A percentile compares a stretch with the other conserved stretches of the same genome.
These are phyloP conservation scores for Madurella fahalii DNA, from an alignment of 2,329 filamentous ascomycete species.

Conservation along the genomic window DNA sequence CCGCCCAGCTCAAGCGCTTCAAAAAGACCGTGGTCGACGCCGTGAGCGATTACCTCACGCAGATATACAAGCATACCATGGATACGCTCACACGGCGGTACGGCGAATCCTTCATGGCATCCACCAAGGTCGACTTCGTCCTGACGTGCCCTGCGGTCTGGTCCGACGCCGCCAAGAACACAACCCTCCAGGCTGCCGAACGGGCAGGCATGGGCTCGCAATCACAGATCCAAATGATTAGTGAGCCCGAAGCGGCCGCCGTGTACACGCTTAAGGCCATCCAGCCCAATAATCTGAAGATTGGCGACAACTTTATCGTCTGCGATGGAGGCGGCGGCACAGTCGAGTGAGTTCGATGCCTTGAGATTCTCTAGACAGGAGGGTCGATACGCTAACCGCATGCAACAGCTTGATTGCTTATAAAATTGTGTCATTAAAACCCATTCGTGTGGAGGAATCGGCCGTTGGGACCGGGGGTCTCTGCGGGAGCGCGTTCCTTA, in stretches of 20 bases:
- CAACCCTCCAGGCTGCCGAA: constrained; percentile 72
- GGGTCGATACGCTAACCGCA: constrained; percentile 14
- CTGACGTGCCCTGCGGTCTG: constrained; percentile 80
- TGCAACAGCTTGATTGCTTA: constrained; percentile 65
- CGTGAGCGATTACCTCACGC: constrained; percentile 73
- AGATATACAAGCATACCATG: constrained; percentile 74
- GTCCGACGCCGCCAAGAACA: constrained; percentile 82
- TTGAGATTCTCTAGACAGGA: too few species aligned
- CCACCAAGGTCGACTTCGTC: constrained; percentile 72
- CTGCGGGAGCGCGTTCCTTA: constrained; percentile 74
- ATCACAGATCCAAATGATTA: constrained; percentile 72
- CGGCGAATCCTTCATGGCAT: constrained; percentile 73
- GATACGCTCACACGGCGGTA: constrained; percentile 70
- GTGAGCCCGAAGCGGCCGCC: constrained; percentile 74
- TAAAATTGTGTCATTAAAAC: constrained; percentile 69
- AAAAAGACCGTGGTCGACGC: constrained; percentile 76
- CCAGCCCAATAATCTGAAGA: constrained; percentile 66
- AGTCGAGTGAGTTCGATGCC: constrained; percentile 53
- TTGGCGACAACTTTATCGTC: constrained; percentile 63
- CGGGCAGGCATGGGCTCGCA: constrained; percentile 71
- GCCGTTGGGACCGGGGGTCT: constrained; percentile 74
- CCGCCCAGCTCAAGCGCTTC: constrained; percentile 68
- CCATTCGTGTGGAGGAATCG: constrained; percentile 70
- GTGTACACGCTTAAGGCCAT: constrained; percentile 78
- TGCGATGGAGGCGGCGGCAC: constrained; percentile 61